A percentile compares a stretch with the other conserved stretches of the same genome.
phyloP scores from a whole-genome alignment of 2,329 filamentous ascomycete genomes.

The Hirsutella thompsonii region DNA sequence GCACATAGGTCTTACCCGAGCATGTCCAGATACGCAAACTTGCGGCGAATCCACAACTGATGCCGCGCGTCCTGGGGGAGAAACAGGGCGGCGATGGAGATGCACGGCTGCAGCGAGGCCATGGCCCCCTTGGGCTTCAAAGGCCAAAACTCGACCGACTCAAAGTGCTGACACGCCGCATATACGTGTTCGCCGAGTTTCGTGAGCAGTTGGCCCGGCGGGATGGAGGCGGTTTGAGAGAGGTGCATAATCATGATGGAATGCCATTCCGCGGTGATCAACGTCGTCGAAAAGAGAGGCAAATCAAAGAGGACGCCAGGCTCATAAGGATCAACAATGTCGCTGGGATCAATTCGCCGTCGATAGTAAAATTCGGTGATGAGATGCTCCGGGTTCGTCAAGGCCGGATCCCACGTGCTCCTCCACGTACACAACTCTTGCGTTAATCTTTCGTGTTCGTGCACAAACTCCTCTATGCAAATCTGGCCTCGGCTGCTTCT shows the following conservation, averaged over 20 bases:
- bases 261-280: conserved; percentile 64
- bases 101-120: conserved; percentile 59
- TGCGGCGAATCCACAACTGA: conserved; percentile 66
- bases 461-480: conserved; percentile 47
- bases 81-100: conserved; percentile 68
- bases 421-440: conserved; percentile 36
- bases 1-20: conserved; percentile 50
- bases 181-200: conserved; percentile 52
- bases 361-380: conserved; percentile 50
- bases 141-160: conserved; percentile 63
- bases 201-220: conserved; percentile 33
- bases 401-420: conserved; percentile 42
- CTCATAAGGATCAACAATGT: conserved; percentile 63
- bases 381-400: conserved; percentile 48
- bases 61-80: conserved; percentile 63
- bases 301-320: conserved; percentile 57
- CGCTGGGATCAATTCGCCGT: conserved; percentile 38
- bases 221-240: conserved; percentile 51
- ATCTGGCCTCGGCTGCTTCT: conserved; percentile 53
- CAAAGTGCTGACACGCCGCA: conserved; percentile 64
- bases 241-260: conserved; percentile 71
- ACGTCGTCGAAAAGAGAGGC: conserved; percentile 61
- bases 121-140: conserved; percentile 56
- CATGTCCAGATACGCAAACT: conserved; percentile 66
- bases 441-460: conserved; percentile 44